These are phyloP conservation scores for Cenchrus purpureus DNA, from an alignment of 176 grass and related monocot species.

Conservation along the genomic window DNA sequence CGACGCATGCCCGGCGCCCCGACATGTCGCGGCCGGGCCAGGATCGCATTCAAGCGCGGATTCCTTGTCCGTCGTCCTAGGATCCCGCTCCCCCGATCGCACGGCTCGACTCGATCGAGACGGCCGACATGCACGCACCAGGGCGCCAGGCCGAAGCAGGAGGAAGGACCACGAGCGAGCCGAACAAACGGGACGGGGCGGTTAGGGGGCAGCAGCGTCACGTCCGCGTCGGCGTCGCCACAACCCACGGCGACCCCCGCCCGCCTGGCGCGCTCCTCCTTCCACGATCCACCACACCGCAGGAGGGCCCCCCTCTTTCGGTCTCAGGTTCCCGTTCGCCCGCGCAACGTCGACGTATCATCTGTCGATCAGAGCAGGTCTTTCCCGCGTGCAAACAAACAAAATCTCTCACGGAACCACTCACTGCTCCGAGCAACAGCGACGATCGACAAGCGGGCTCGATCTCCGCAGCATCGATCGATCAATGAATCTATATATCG, in stretches of 20 bases:
- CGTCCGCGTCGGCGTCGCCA: constrained; percentile 2
- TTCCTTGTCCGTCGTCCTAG: constrained; percentile 12
- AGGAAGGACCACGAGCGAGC: background rate
- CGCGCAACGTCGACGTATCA: background rate
- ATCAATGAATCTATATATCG: background rate
- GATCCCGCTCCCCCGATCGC: constrained; percentile 2
- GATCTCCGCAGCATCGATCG: background rate
- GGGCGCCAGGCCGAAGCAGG: background rate
- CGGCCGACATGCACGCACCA: constrained; percentile 11
- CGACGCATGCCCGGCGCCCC: background rate
- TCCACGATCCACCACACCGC: background rate
- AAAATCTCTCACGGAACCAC: background rate
- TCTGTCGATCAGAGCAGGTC: background rate
- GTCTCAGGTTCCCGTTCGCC: background rate
- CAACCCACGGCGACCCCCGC: background rate
- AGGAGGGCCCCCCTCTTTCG: no score
- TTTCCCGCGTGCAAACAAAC: background rate
- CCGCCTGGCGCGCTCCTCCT: background rate
- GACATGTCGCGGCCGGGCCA: constrained; percentile 1
- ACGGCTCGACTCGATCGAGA: constrained; percentile 29
- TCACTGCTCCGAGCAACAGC: background rate
- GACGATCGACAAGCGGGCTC: background rate
- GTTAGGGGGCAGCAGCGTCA: constrained; percentile 8
- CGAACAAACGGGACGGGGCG: background rate
- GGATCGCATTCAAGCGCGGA: constrained; percentile 8